Evolutionary conservation across 768 basidiomycete species (phyloP), one percentile per base, ranked within the genome.

Genomic region (Leucocoprinus birnbaumii): DNA sequence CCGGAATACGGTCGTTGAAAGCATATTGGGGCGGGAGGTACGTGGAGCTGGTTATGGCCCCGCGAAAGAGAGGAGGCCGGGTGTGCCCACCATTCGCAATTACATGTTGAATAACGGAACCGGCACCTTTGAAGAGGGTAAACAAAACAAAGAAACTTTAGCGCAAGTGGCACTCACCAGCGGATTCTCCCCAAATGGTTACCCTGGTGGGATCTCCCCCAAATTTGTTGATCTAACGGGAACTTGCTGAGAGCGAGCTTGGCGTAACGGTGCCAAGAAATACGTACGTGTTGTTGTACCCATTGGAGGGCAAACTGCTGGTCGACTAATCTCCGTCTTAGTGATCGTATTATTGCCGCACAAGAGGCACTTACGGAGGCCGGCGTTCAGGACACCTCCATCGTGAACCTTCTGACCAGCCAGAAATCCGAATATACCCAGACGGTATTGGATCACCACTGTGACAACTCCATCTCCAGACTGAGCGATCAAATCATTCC

Each of bases 341-440:
- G 18, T n/a, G 16, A n/a, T 4, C 6, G 13, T 6, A 1, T 44
- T 21, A 21, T 9, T 8, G 3, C 10, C 42, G 18, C 53, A 34
- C 21, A 11, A 24, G n/a, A n/a, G n/a, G 13, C 22, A 68, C 75
- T 51, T 53, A 80, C 80, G 63, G 46, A 82, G 59, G n/a, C 79
- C 80, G 14, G 74, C 78, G 42, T 82, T 82, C 51, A 79, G 60
- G 2, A 59, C 71, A 7, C 80, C 80, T 10, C 66, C 64, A 7
- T 67, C 60, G 50, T 80, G 74, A 9, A 80, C 70, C 26, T 70
- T 60, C 37, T 63, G 56, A 0, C 80, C 78, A 24, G 79, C 55
- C 34, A 82, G 62, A 61, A 80, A 81, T 7, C 79, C 78, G 56
- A 74, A 76, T 2, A 76, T 52, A 1, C 76, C 77, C 2, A 79